Evolutionary conservation across 768 basidiomycete species (phyloP).

Genomic region (Tephrocybe sp.): DNA sequence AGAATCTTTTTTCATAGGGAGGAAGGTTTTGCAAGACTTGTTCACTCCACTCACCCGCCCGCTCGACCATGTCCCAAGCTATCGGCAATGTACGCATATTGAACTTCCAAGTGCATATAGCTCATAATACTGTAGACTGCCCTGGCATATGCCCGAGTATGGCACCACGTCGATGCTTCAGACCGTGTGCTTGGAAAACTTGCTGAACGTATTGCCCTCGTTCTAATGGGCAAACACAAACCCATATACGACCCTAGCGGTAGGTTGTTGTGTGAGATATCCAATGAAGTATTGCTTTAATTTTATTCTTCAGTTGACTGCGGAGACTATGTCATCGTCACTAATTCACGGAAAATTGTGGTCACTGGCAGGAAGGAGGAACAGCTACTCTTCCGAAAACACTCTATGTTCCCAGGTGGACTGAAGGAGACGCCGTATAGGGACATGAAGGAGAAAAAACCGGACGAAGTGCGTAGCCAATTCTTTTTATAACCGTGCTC

Average conservation of each 20-base stretch:
- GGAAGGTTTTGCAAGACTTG: slow-evolving; percentile 4
- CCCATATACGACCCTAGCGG: slow-evolving; percentile 93
- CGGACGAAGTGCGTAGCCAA: slow-evolving; percentile 74
- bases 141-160: slow-evolving; percentile 90
- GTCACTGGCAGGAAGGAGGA: slow-evolving; percentile 89
- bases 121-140: slow-evolving; percentile 65
- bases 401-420: slow-evolving; percentile 91
- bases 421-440: slow-evolving; percentile 87
- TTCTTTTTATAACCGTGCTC: not conserved
- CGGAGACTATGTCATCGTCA: slow-evolving; percentile 97
- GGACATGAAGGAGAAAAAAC: slow-evolving; percentile 79
- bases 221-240: slow-evolving; percentile 99
- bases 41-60: not conserved
- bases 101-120: not conserved
- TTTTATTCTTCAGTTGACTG: slow-evolving; percentile 73
- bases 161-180: slow-evolving; percentile 93
- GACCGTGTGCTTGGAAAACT: slow-evolving; percentile 93
- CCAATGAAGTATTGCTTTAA: not conserved
- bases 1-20: not conserved
- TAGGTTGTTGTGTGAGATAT: slow-evolving; percentile 34
- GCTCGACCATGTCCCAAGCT: slow-evolving; percentile 66
- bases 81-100: slow-evolving; percentile 70
- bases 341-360: slow-evolving; percentile 78
- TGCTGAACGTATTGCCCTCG: slow-evolving; percentile 89
- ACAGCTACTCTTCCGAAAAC: slow-evolving; percentile 84